Evolutionary conservation across 2,329 filamentous ascomycete species (phyloP).

Genomic region (Dactylellina haptotyla): DNA sequence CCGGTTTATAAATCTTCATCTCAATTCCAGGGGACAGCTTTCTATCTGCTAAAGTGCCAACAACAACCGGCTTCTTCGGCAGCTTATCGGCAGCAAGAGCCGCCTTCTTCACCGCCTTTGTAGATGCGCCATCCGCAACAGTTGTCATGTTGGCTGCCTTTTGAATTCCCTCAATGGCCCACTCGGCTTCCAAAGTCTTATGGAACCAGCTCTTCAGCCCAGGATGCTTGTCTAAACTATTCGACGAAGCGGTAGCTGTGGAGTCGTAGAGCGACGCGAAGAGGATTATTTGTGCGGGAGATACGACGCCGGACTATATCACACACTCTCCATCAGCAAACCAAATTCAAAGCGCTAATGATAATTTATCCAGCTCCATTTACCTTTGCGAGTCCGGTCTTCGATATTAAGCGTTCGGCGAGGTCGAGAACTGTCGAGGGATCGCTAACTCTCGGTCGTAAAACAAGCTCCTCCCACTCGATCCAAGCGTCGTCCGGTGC

Average conservation of each 20-base stretch:
- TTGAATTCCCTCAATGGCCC: slow-evolving; percentile 58
- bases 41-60: slow-evolving; percentile 49
- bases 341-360: not conserved
- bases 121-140: slow-evolving; percentile 38
- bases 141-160: slow-evolving; percentile 56
- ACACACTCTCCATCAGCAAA: not conserved
- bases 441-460: slow-evolving; percentile 49
- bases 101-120: slow-evolving; percentile 45
- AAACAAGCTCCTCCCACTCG: slow-evolving; percentile 58
- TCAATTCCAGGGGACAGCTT: slow-evolving; percentile 53
- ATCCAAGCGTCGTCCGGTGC: slow-evolving; percentile 57
- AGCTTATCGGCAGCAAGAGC: slow-evolving; percentile 44
- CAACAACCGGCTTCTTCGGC: slow-evolving; percentile 52
- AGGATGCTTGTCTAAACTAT: slow-evolving; percentile 49
- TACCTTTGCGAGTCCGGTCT: slow-evolving; percentile 25
- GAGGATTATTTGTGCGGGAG: slow-evolving; percentile 58
- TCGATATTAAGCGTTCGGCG: slow-evolving; percentile 30
- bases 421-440: slow-evolving; percentile 35
- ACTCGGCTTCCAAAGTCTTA: slow-evolving; percentile 53
- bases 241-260: slow-evolving; percentile 47
- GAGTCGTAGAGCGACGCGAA: slow-evolving; percentile 58
- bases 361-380: not conserved
- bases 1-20: slow-evolving; percentile 56
- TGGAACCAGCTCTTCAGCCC: slow-evolving; percentile 57
- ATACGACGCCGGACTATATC: slow-evolving; percentile 26